phyloP scores from a whole-genome alignment of 129 eudicot species.

The Escallonia herrerae region DNA sequence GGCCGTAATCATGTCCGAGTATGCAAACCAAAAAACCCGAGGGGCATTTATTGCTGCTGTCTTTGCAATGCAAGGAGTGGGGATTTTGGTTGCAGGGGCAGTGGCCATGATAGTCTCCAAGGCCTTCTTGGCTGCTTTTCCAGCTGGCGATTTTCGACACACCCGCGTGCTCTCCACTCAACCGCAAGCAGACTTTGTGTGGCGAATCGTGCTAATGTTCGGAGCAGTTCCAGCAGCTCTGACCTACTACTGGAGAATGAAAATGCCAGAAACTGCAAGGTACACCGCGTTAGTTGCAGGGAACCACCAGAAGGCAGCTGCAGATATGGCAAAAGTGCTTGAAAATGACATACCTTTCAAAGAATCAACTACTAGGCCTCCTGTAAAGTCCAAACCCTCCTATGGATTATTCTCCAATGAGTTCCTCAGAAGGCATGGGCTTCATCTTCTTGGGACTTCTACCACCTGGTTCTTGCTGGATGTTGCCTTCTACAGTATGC shows the following conservation, averaged over 20 bases:
- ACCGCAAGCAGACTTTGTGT: slow-evolving; percentile 16
- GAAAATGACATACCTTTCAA: neutral
- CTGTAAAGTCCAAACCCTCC: neutral
- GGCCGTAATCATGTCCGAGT: slow-evolving; percentile 20
- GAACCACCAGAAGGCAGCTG: slow-evolving; percentile 12
- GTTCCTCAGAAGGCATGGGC: slow-evolving; percentile 17
- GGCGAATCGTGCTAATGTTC: slow-evolving; percentile 25
- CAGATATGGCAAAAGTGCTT: slow-evolving; percentile 19
- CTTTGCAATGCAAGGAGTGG: slow-evolving; percentile 25
- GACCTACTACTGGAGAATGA: slow-evolving; percentile 20
- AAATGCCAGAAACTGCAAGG: slow-evolving; percentile 23
- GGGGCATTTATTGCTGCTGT: slow-evolving; percentile 22
- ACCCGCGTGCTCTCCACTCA: slow-evolving; percentile 9
- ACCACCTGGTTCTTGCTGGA: slow-evolving; percentile 17
- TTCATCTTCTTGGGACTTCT: slow-evolving; percentile 17
- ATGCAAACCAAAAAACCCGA: slow-evolving; percentile 16
- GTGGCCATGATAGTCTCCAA: slow-evolving; percentile 20
- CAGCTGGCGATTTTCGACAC: slow-evolving; percentile 1
- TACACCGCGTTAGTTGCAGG: slow-evolving; percentile 16
- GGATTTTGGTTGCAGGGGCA: slow-evolving; percentile 17
- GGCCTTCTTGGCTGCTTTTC: slow-evolving; percentile 10
- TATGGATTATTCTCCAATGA: slow-evolving; percentile 12
- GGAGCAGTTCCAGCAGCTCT: slow-evolving; percentile 19
- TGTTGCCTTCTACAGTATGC: slow-evolving; percentile 10
- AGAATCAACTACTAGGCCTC: neutral